These are phyloP conservation scores for Fusarium caatingaense DNA, from an alignment of 2,329 filamentous ascomycete species.

Conservation along the genomic window DNA sequence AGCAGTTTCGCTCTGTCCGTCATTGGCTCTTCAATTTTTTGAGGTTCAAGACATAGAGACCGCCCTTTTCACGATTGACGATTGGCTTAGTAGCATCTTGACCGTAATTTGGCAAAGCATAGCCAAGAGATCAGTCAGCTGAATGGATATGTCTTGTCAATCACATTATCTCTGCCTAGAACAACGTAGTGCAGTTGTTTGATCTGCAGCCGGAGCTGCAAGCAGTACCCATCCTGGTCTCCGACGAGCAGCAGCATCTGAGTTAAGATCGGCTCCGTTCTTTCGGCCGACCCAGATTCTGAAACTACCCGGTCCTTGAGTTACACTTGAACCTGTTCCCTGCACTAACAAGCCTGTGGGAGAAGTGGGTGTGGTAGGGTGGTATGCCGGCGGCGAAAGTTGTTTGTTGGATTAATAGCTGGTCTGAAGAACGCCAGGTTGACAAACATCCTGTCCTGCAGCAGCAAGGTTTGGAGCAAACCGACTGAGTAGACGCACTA, in stretches of 20 bases:
- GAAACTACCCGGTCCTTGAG: background rate
- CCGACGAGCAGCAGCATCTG: background rate
- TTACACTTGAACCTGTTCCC: background rate
- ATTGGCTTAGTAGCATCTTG: background rate
- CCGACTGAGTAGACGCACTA: too few species aligned
- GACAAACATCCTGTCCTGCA: background rate
- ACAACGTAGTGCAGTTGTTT: background rate
- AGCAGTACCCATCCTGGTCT: background rate
- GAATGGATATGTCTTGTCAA: background rate
- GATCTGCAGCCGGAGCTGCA: background rate
- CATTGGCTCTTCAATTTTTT: background rate
- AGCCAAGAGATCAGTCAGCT: background rate
- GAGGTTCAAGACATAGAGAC: background rate
- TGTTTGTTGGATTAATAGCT: background rate
- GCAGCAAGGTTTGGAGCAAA: too few species aligned
- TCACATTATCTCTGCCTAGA: background rate
- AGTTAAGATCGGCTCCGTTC: background rate
- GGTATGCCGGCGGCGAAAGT: too few species aligned
- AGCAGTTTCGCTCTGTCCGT: slow-evolving; percentile 1
- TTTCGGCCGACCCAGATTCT: background rate
- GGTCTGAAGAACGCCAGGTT: background rate
- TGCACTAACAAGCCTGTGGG: background rate
- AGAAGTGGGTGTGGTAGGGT: background rate
- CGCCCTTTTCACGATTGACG: background rate
- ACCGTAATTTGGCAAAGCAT: background rate